These are phyloP conservation scores for Pilatotrama ljubarskyi DNA, from an alignment of 768 basidiomycete genomes.

Conservation along the genomic window DNA sequence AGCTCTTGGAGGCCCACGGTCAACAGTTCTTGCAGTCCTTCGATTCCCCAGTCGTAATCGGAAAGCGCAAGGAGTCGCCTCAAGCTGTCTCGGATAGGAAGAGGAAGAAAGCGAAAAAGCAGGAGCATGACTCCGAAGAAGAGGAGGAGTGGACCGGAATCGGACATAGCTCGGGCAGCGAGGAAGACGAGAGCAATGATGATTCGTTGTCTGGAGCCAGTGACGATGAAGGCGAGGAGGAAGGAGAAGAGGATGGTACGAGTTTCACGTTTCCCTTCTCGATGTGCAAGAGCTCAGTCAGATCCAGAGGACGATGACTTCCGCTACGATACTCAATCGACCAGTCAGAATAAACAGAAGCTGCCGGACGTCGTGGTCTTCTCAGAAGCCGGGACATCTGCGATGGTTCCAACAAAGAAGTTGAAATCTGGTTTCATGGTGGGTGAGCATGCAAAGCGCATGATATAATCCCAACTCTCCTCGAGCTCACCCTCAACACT, in stretches of 20 bases:
- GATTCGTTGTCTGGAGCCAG: not conserved
- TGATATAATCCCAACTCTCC: not conserved
- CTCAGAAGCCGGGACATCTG: slow-evolving; percentile 37
- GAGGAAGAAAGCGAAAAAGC: slow-evolving; percentile 28
- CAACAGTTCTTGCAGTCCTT: slow-evolving; percentile 48
- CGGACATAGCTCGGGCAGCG: slow-evolving; percentile 13
- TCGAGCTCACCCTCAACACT: not conserved
- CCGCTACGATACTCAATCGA: slow-evolving; percentile 27
- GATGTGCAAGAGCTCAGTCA: not conserved
- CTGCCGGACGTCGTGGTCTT: slow-evolving; percentile 60
- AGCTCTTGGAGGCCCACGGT: slow-evolving; percentile 46
- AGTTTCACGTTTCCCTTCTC: not conserved
- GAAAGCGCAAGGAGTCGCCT: slow-evolving; percentile 24
- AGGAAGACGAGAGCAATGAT: not conserved
- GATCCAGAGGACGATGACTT: slow-evolving; percentile 42
- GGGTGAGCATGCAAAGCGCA: slow-evolving; percentile 21
- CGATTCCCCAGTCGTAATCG: slow-evolving; percentile 22
- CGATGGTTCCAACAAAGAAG: slow-evolving; percentile 22
- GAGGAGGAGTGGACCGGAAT: slow-evolving; percentile 49
- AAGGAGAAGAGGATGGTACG: not conserved
- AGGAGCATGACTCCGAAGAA: slow-evolving; percentile 18
- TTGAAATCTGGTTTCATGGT: slow-evolving; percentile 77
- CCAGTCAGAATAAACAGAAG: not conserved
- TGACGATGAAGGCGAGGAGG: slow-evolving; percentile 13
- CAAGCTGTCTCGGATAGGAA: not conserved